Conservation (phyloP, 805 yeast genomes). For the Yamadazyma sp. region DNA sequence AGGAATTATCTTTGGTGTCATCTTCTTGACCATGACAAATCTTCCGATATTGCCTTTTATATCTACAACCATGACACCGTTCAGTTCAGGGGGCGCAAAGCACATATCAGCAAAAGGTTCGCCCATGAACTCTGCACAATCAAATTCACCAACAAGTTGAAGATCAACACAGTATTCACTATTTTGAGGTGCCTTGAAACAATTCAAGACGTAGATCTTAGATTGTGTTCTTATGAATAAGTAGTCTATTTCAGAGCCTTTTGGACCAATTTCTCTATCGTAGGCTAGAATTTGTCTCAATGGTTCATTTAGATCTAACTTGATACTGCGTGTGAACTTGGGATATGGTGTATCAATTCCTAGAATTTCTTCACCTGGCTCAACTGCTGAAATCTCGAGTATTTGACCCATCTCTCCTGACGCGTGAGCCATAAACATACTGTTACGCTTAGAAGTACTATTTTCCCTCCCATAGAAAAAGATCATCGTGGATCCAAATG, state of each 20-base stretch:
- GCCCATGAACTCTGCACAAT: not conserved
- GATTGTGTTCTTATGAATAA: slow-evolving; percentile 38
- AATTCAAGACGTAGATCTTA: slow-evolving; percentile 30
- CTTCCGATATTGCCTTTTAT: slow-evolving; percentile 50
- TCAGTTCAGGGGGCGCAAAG: slow-evolving; percentile 41
- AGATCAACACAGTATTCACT: slow-evolving; percentile 10
- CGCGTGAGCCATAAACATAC: slow-evolving; percentile 22
- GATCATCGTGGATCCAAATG: slow-evolving; percentile 23
- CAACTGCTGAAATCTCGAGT: slow-evolving; percentile 9
- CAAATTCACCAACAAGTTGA: slow-evolving; percentile 7
- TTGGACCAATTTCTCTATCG: slow-evolving; percentile 16
- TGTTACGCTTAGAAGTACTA: not conserved
- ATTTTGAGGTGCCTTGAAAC: slow-evolving; percentile 12
- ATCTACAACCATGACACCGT: slow-evolving; percentile 45
- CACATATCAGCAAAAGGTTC: slow-evolving; percentile 44
- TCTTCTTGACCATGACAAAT: slow-evolving; percentile 21
- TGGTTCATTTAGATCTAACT: slow-evolving; percentile 27
- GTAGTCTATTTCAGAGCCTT: slow-evolving; percentile 18
- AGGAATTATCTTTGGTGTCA: not conserved
- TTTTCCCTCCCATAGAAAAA: slow-evolving; percentile 13
- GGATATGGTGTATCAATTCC: slow-evolving; percentile 1
- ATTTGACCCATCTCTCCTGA: slow-evolving; percentile 28
- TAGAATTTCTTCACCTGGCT: slow-evolving; percentile 2
- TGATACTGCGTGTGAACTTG: slow-evolving; percentile 8
- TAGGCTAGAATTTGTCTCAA: slow-evolving; percentile 41